Base-by-base conservation (phyloP, 345 rosid species). In the Psidium guajava region DNA sequence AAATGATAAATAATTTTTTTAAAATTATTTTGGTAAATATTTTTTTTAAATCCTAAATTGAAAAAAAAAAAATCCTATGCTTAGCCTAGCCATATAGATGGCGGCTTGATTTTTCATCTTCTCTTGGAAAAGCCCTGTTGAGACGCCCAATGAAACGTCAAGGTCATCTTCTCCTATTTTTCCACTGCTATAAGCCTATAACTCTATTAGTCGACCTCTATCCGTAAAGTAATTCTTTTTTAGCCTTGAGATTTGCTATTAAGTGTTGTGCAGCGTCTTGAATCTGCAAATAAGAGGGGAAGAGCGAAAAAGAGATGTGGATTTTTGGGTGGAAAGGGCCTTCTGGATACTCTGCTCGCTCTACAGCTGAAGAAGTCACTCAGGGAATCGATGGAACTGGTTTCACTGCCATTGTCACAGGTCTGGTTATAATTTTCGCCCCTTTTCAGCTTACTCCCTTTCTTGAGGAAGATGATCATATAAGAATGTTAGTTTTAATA, bases 351-450 rank as follows among this genome's bases (percentile, higher is more conserved):
- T 91, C 93, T 22, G 88, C 90, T 8, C 22, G 86, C 49, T 89
- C 91, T 53, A 89, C 91, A 6, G 91, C 93, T 2, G 91, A 89
- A 83, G 87, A 91, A 82, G 93, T 91, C 81, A 92, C 94, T 20
- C 85, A 83, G 36, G 92, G 92, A 82, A 81, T 92, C 82, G 92
- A 92, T 84, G 93, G 89, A 22, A 82, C 89, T 84, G 92, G 88
- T 59, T 90, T 92, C 86, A 92, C 94, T 73, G 92, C 94, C 84
- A 84, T 91, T 51, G 87, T 92, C 85, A 90, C 93, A 82, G 94
- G 93, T 91, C 47, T 56, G 27, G 18, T 47, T n/a, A 58, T n/a
- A n/a, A 32, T 58, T 44, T 50, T 50, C 36, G 6, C 50, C 25
- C 16, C 73, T 61, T 44, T 64, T 57, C 13, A 81, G 56, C 47